These are phyloP conservation scores for Amanita jacksonii DNA, from an alignment of 768 basidiomycete species.

Conservation along the genomic window DNA sequence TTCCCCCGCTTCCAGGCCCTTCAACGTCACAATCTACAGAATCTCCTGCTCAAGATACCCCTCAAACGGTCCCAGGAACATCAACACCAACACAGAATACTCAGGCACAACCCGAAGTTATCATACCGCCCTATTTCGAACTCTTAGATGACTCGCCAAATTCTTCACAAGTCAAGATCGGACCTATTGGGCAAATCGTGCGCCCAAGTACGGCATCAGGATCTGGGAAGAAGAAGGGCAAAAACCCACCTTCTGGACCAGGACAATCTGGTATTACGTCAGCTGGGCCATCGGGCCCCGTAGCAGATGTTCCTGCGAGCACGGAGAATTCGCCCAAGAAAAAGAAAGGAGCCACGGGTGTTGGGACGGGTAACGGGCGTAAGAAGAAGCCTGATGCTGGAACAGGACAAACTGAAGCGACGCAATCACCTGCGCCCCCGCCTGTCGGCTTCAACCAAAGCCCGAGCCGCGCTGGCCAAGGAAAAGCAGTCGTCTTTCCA, in stretches of 20 bases:
- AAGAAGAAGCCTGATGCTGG: slow-evolving; percentile 30
- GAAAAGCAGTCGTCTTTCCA: slow-evolving; percentile 4
- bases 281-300: slow-evolving; percentile 13
- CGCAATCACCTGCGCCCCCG: slow-evolving; percentile 2
- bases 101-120: slow-evolving; percentile 13
- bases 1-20: slow-evolving; percentile 5
- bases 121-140: slow-evolving; percentile 20
- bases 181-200: slow-evolving; percentile 69
- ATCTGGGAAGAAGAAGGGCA: slow-evolving; percentile 54
- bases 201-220: slow-evolving; percentile 35
- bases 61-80: neutral
- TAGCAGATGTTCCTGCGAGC: slow-evolving; percentile 8
- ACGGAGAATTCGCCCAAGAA: slow-evolving; percentile 23
- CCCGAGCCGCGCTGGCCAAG: slow-evolving; percentile 1
- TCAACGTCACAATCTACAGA: neutral
- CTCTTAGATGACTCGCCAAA: slow-evolving; percentile 60
- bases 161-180: slow-evolving; percentile 57
- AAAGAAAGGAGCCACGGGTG: slow-evolving; percentile 32
- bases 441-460: slow-evolving; percentile 4
- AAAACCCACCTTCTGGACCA: slow-evolving; percentile 7
- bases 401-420: neutral
- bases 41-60: neutral
- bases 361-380: slow-evolving; percentile 35
- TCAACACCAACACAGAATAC: neutral
- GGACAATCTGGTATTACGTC: too few species aligned